Percentiles rank a stretch among this genome's conserved stretches.
These are phyloP conservation scores for Cryptosporidium viatorum DNA, from an alignment of 169 alveolate species.

Conservation along the genomic window DNA sequence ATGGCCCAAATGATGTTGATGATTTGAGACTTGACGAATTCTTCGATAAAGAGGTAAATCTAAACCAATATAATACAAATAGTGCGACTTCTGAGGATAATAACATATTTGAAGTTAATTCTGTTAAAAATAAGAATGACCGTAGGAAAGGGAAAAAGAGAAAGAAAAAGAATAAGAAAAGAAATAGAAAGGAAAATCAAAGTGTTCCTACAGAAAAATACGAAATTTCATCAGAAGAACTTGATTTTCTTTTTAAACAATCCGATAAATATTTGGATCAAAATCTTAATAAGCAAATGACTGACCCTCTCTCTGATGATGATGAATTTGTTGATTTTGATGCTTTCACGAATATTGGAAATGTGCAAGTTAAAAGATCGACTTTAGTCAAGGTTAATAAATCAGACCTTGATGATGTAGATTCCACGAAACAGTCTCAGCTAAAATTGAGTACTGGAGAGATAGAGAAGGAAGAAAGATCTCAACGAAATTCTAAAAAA, in stretches of 20 bases:
- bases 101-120: neutral
- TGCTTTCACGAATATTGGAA: neutral
- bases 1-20: neutral
- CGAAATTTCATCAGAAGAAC: constrained; percentile 3
- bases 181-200: neutral
- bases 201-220: neutral
- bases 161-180: neutral
- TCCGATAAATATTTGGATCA: neutral
- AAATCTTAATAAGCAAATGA: neutral
- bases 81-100: neutral
- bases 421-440: neutral
- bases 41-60: neutral
- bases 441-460: no score
- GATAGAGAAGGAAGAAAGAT: neutral
- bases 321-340: neutral
- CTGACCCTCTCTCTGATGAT: neutral
- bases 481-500: neutral
- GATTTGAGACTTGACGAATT: constrained; percentile 9
- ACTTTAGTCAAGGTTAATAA: neutral
- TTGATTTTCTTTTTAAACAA: neutral
- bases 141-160: neutral
- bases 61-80: neutral
- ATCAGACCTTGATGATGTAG: neutral
- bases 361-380: neutral
- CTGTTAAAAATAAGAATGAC: neutral